A percentile compares a stretch with the other conserved stretches of the same genome.
phyloP scores from a whole-genome alignment of 2,329 filamentous ascomycete genomes.

The Endothia cerciana region DNA sequence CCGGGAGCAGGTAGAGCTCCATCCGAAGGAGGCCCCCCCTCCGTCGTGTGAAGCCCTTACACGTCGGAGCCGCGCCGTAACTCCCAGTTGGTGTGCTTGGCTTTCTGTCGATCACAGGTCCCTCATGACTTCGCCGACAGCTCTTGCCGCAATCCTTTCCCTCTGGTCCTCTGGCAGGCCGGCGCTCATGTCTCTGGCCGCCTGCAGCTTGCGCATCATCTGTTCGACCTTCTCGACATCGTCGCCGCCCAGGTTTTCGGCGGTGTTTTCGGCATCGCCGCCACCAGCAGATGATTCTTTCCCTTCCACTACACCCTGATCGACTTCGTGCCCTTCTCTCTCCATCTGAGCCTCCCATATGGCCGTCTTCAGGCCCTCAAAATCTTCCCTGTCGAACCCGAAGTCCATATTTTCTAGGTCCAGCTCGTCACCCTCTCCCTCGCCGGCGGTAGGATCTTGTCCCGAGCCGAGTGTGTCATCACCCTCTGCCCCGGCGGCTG shows the following conservation, averaged over 20 bases:
- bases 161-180: conserved; percentile 64
- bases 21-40: neutral
- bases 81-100: neutral
- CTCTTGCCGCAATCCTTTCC: conserved; percentile 62
- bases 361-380: conserved; percentile 54
- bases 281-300: neutral
- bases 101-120: conserved; percentile 46
- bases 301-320: conserved; percentile 9
- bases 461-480: conserved; percentile 36
- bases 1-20: too few species aligned
- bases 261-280: conserved; percentile 35
- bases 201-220: conserved; percentile 68
- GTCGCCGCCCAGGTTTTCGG: conserved; percentile 47
- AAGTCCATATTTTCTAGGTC: conserved; percentile 56
- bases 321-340: conserved; percentile 31
- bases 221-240: conserved; percentile 63
- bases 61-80: neutral
- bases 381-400: conserved; percentile 56
- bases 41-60: neutral
- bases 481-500: conserved; percentile 34
- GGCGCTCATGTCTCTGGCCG: conserved; percentile 61
- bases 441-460: neutral
- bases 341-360: conserved; percentile 51
- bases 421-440: conserved; percentile 40
- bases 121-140: conserved; percentile 68